Base-by-base conservation (phyloP, 2,329 filamentous ascomycete species). In the Blumeria graminis region DNA sequence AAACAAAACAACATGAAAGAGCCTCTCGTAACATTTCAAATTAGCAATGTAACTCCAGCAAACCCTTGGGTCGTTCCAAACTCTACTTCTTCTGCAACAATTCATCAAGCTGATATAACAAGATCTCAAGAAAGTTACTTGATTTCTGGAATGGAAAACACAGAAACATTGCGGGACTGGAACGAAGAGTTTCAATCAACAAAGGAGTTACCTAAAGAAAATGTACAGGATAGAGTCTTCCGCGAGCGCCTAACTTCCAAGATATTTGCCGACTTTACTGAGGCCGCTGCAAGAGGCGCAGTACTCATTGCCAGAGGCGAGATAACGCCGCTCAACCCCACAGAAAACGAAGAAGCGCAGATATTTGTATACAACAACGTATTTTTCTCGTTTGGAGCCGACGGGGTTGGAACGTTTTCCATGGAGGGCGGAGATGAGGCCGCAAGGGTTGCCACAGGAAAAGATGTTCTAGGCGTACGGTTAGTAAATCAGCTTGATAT, bases 301-400 rank as follows among this genome's bases (percentile, higher is more conserved):
- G 85, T 95, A 50, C 74, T 96, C 62, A 90, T 98, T 56, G 90
- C 89, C 28, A 79, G 86, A 57, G 92, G 92, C 56, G 92, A 98
- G 68, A 84, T 98, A 60, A 82, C 88, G 18, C 87, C 92, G 6
- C 72, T 98, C 56, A 98, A 98, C 71, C 93, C 92, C 6, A 96
- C 90, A 0, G 92, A 98, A 71, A 81, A 76, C 60, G 80, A 77
- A 62, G 90, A 98, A 68, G 92, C 92, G 3, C 92, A 98, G 68
- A 98, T 98, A 61, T 98, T 94, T 65, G 90, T 98, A 28, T 95
- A 96, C 74, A 96, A 96, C 75, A 98, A 98, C 70, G 88, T 98
- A 62, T 98, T 98, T 74, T 98, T 94, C 74, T 96, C 92, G 0
- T 96, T 95, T 63, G 92, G 92, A 60, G 90, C 92, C 48, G 92